Evolutionary conservation across 345 rosid genomes (phyloP).

Genomic region (Rubroshorea leprosula): DNA sequence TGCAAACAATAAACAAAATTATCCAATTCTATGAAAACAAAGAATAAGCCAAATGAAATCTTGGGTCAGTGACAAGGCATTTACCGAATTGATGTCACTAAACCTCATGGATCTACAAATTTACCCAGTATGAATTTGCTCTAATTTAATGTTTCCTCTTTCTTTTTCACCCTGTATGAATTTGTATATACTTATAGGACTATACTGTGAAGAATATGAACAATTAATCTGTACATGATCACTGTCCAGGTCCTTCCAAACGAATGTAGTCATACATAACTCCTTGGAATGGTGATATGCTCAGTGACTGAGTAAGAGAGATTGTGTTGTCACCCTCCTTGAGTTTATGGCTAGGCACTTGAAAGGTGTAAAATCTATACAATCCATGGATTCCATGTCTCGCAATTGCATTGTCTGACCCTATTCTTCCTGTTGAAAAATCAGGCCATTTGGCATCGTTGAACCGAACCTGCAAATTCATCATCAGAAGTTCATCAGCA

Average conservation of each 20-base stretch:
- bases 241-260: slow-evolving; percentile 48
- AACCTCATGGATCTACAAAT: too few species aligned
- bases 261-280: slow-evolving; percentile 88
- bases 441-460: slow-evolving; percentile 30
- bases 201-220: too few species aligned
- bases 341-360: slow-evolving; percentile 34
- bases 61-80: too few species aligned
- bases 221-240: not conserved
- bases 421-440: slow-evolving; percentile 49
- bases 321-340: slow-evolving; percentile 40
- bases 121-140: too few species aligned
- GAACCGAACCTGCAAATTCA: slow-evolving; percentile 43
- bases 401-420: slow-evolving; percentile 73
- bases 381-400: slow-evolving; percentile 87
- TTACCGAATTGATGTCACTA: too few species aligned
- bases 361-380: slow-evolving; percentile 51
- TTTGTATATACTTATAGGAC: too few species aligned
- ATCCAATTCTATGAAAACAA: too few species aligned
- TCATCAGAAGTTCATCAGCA: not conserved
- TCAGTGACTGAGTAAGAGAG: slow-evolving; percentile 59
- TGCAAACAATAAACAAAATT: too few species aligned
- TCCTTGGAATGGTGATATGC: slow-evolving; percentile 36
- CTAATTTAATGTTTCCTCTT: too few species aligned
- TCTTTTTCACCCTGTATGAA: too few species aligned
- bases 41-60: too few species aligned